Percentiles rank a stretch among this genome's conserved stretches.
These are phyloP conservation scores for Hamiltosporidium magnivora DNA, from an alignment of 371 early-diverging fungal species.

Conservation along the genomic window DNA sequence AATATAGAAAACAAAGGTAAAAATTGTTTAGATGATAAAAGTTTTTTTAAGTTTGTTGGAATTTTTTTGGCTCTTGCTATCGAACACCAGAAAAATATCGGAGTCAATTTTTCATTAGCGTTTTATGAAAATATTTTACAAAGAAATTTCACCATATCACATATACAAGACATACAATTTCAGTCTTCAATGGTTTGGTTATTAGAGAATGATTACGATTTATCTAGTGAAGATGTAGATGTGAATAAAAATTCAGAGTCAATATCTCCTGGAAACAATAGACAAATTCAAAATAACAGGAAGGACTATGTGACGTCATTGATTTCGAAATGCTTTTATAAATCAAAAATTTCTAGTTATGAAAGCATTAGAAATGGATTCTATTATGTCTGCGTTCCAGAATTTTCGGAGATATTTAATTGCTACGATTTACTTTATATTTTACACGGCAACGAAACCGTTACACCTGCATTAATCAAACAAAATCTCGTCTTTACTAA, in stretches of 20 bases:
- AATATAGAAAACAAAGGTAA: not conserved
- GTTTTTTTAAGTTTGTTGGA: constrained; percentile 29
- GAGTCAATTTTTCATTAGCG: constrained; percentile 10
- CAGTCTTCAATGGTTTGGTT: constrained; percentile 7
- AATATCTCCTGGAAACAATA: not conserved
- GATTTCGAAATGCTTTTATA: not conserved
- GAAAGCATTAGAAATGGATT: constrained; percentile 16
- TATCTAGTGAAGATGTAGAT: not conserved
- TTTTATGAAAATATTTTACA: constrained; percentile 41
- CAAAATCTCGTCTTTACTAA: constrained; percentile 5
- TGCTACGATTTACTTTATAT: constrained; percentile 9
- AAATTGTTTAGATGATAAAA: constrained; percentile 6
- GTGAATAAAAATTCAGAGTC: not conserved
- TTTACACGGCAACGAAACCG: not conserved
- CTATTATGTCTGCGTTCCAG: constrained; percentile 3
- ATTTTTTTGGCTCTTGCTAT: constrained; percentile 18
- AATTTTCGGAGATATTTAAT: constrained; percentile 7
- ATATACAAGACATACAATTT: constrained; percentile 24
- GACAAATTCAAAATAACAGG: not conserved
- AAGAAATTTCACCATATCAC: constrained; percentile 8
- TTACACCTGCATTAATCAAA: constrained; percentile 5
- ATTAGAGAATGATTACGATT: constrained; percentile 2
- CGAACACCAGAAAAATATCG: constrained; percentile 1
- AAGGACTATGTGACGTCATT: not conserved
- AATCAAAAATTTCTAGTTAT: constrained; percentile 8